Evolutionary conservation across 1,139 yeast genomes (phyloP).

Genomic region (Candida dubliniensis): DNA sequence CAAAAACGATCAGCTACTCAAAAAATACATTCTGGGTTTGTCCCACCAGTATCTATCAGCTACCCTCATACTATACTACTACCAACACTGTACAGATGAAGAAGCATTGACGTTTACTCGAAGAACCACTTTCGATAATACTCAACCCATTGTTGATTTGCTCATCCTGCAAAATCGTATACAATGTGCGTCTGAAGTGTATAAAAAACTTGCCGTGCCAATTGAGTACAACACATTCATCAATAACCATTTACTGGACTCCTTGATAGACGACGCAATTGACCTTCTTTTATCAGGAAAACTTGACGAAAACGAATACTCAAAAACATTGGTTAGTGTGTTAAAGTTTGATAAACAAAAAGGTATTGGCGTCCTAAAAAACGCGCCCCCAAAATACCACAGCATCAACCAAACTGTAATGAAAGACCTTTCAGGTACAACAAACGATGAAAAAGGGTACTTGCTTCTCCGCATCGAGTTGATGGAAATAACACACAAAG

Average conservation of each 20-base stretch:
- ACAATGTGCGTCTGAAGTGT: slow-evolving; percentile 5
- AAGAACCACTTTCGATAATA: slow-evolving; percentile 1
- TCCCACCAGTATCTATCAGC: slow-evolving; percentile 1
- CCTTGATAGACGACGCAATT: slow-evolving; percentile 7
- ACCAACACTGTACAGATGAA: slow-evolving; percentile 2
- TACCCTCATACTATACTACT: slow-evolving; percentile 6
- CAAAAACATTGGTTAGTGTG: slow-evolving; percentile 26
- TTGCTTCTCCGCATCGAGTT: slow-evolving; percentile 35
- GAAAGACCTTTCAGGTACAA: slow-evolving; percentile 26
- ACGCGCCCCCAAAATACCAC: slow-evolving; percentile 26
- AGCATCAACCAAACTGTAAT: slow-evolving; percentile 33
- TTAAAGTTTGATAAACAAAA: slow-evolving; percentile 28
- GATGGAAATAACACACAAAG: slow-evolving; percentile 29
- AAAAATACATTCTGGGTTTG: slow-evolving; percentile 15
- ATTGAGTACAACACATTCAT: slow-evolving; percentile 6
- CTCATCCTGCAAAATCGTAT: slow-evolving; percentile 1
- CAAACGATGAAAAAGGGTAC: slow-evolving; percentile 24
- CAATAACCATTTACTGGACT: slow-evolving; percentile 16
- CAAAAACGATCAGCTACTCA: slow-evolving; percentile 11
- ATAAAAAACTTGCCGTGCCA: neutral
- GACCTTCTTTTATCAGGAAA: slow-evolving; percentile 7
- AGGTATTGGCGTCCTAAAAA: slow-evolving; percentile 34
- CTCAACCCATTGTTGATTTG: slow-evolving; percentile 5
- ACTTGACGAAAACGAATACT: slow-evolving; percentile 12
- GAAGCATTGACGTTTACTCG: slow-evolving; percentile 8